Evolutionary conservation across 1,284 basidiomycete species (phyloP).

Genomic region (Neonothopanus nambi): DNA sequence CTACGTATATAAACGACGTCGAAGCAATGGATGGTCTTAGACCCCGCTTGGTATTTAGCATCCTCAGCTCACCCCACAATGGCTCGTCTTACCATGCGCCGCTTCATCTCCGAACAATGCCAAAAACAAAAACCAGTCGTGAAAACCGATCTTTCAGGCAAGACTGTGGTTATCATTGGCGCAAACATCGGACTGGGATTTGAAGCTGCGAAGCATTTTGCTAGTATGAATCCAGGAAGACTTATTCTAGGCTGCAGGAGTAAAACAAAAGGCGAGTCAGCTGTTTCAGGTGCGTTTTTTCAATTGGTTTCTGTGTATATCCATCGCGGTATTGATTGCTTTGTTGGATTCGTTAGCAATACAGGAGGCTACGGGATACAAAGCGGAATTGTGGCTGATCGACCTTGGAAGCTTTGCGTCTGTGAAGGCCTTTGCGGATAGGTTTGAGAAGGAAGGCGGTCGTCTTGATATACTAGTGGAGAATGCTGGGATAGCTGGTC

Average conservation of each 20-base stretch:
- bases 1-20: no score
- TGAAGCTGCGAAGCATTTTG: conserved; percentile 33
- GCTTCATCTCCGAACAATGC: conserved; percentile 4
- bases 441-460: conserved; percentile 29
- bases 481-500: conserved; percentile 34
- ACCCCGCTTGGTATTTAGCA: no score
- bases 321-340: background rate
- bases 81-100: conserved; percentile 3
- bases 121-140: conserved; percentile 22
- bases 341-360: conserved; percentile 30
- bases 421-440: conserved; percentile 37
- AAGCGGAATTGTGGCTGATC: conserved; percentile 36
- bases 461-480: conserved; percentile 40
- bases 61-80: background rate
- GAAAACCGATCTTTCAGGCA: conserved; percentile 29
- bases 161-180: conserved; percentile 34
- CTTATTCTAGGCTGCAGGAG: conserved; percentile 30
- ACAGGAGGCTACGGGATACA: conserved; percentile 30
- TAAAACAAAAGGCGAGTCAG: conserved; percentile 23
- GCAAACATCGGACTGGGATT: conserved; percentile 35
- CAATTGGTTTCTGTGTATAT: no score
- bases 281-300: conserved; percentile 21
- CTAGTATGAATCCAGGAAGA: conserved; percentile 29
- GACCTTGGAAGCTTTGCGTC: conserved; percentile 41
- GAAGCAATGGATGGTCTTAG: no score